Base-by-base conservation (phyloP, 2,329 filamentous ascomycete species). In the Cladophialophora immunda region DNA sequence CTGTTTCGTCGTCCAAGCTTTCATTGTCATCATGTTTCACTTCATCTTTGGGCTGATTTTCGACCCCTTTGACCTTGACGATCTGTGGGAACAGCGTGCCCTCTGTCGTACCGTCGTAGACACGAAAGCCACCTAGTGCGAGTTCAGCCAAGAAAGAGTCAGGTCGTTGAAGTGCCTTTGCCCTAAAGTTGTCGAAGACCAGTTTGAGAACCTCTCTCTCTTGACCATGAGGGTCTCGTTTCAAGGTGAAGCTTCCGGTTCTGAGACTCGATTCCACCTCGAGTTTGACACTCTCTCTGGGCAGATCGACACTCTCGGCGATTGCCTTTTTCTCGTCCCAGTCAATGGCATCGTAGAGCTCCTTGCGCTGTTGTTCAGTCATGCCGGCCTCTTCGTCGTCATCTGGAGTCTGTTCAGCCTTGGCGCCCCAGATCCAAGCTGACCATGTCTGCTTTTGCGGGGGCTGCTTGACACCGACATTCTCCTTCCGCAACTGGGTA, bases 321-420 rank as follows among this genome's bases (percentile, higher is more conserved):
- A 99, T 85, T 1, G 91, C 92, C 67, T 94, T 90, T 82, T 97
- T 98, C 79, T 99, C 95, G 69, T 99, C 92, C 90, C 94, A 99
- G 74, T 98, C 95, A 74, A 99, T 99, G 58, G 93, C 96, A 73
- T 96, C 91, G 78, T 98, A 99, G 9, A 99, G 86, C 79, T 99
- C 94, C 77, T 98, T 93, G 50, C 94, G 90, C 77, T 99, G 94
- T 77, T 99, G 94, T 78, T 98, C 90, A 68, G 99, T 95, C 0
- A 92, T 96, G 85, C 99, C 97, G 67, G 93, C 88, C 0, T 90
- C 92, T 72, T 96, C 85, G 52, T 92, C 85, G 53, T 91, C 84
- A 47, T 91, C 86, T 58, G 85, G 81, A 58, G 90, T 84, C 25
- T 68, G 64, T 58, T 86, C 79, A 0, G 89, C 86, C 73, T 93